A percentile compares a stretch with the other conserved stretches of the same genome.
Conservation (phyloP, 1,284 basidiomycete genomes). For the Marasmius tenuissimus region DNA sequence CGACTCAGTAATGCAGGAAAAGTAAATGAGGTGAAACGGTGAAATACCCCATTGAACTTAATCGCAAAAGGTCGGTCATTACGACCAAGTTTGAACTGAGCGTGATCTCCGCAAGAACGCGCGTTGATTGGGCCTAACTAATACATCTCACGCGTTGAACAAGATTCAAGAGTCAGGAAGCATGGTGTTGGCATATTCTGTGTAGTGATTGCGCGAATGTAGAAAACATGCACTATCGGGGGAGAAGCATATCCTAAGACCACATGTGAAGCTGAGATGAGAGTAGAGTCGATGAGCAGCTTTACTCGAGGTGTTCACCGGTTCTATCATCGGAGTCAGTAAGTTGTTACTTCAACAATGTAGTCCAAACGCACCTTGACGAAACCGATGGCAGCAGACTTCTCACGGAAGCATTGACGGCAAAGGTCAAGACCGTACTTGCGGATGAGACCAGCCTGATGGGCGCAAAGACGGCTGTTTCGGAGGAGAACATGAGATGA, state of each 20-base stretch:
- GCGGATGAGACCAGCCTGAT: constrained; percentile 95
- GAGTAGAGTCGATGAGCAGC: constrained; percentile 1
- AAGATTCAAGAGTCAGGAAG: background rate
- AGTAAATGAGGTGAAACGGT: no score
- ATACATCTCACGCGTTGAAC: background rate
- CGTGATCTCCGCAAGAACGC: background rate
- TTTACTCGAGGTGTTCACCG: constrained; percentile 10
- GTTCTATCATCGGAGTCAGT: constrained; percentile 7
- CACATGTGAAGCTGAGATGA: constrained; percentile 9
- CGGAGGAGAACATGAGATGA: background rate
- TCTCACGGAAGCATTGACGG: constrained; percentile 98
- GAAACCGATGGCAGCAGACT: constrained; percentile 91
- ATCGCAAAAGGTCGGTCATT: no score
- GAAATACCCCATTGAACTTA: no score
- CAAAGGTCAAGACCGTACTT: constrained; percentile 95
- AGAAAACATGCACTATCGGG: background rate
- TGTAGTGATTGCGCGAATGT: background rate
- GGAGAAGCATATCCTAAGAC: constrained; percentile 10
- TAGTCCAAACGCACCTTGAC: constrained; percentile 69
- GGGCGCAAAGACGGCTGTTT: constrained; percentile 87
- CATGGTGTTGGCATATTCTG: background rate
- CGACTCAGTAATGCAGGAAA: no score
- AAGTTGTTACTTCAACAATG: background rate
- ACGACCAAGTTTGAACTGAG: background rate
- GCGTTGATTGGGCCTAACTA: background rate